Evolutionary conservation across 2,329 filamentous ascomycete species (phyloP), one percentile per base, ranked within the genome.

Genomic region (Parastagonospora nodorum): DNA sequence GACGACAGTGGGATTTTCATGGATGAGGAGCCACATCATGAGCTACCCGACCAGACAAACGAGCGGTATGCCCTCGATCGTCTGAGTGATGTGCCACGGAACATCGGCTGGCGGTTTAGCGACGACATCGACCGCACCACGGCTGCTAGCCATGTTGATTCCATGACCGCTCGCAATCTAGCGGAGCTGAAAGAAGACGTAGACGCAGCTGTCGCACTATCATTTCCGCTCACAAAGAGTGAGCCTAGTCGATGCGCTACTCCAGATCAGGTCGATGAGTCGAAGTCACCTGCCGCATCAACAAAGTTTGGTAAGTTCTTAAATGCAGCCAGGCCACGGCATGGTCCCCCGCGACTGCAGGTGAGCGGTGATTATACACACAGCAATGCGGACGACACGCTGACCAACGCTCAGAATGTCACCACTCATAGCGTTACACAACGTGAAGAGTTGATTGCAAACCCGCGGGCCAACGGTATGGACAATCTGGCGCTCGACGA

Each of bases 41-140:
- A 9, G 15, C 10, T 28, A 12, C 16, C 37, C 5, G 27, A 9
- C 2, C 16, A 11, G 37, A 2, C 7, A 15, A 16, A 12, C 12
- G 16, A 27, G 37, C 10, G 8, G 8, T 12, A 27, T 2, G 33
- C 11, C 33, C 14, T 16, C 8, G 4, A 16, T 14, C 12, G 33
- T 30, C 5, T 8, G 9, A 27, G 9, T 15, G 12, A n/a, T 24
- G n/a, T 29, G 4, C 32, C 45, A 32, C 45, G 15, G 12, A 39
- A 47, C 30, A 36, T 47, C 10, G 45, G 45, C 37, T 47, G 45
- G 45, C 37, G 45, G 10, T 47, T 47, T 37, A 47, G 45, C 30
- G 45, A 41, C 31, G 45, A 47, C n/a, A 41, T 47, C 37, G 37
- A 35, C 6, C 8, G 5, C 8, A 12, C 5, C 5, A 14, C 32